Conservation (phyloP, 2,329 filamentous ascomycete species). For the Tolypocladium tundrense region DNA sequence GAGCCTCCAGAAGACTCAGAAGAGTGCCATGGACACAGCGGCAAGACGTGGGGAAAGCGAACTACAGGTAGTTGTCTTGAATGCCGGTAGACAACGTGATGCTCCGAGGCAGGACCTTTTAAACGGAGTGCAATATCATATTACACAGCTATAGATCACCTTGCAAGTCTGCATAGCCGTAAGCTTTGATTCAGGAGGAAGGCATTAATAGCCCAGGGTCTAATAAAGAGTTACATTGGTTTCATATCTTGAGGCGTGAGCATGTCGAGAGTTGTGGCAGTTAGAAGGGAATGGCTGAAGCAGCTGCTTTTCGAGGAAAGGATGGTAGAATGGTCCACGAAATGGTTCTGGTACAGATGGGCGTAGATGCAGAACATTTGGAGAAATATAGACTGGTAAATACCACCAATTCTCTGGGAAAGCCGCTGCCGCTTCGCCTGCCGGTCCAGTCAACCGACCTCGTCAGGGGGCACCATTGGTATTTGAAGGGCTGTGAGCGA, state of each 20-base stretch:
- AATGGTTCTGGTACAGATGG: conserved; percentile 93
- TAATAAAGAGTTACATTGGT: conserved; percentile 83
- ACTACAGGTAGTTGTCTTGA: not conserved
- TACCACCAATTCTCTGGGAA: conserved; percentile 71
- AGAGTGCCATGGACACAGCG: too few species aligned
- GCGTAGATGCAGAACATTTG: conserved; percentile 97
- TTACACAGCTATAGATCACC: conserved; percentile 5
- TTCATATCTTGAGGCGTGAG: conserved; percentile 76
- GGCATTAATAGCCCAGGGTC: conserved; percentile 79
- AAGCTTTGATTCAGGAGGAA: conserved; percentile 59
- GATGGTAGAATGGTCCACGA: conserved; percentile 69
- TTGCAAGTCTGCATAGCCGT: conserved; percentile 43
- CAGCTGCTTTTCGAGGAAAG: conserved; percentile 67
- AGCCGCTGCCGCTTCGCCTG: conserved; percentile 61
- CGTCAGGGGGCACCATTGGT: not conserved
- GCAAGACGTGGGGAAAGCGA: not conserved
- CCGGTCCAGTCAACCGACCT: conserved; percentile 62
- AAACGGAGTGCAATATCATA: too few species aligned
- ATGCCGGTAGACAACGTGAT: not conserved
- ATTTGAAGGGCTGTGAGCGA: conserved; percentile 41
- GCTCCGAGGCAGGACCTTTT: not conserved
- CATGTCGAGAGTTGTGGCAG: conserved; percentile 66
- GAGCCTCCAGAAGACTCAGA: too few species aligned
- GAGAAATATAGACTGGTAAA: conserved; percentile 82
- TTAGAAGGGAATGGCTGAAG: conserved; percentile 70